These are phyloP conservation scores for Chrysoporthe cubensis DNA, from an alignment of 2,329 filamentous ascomycete genomes.

Conservation along the genomic window DNA sequence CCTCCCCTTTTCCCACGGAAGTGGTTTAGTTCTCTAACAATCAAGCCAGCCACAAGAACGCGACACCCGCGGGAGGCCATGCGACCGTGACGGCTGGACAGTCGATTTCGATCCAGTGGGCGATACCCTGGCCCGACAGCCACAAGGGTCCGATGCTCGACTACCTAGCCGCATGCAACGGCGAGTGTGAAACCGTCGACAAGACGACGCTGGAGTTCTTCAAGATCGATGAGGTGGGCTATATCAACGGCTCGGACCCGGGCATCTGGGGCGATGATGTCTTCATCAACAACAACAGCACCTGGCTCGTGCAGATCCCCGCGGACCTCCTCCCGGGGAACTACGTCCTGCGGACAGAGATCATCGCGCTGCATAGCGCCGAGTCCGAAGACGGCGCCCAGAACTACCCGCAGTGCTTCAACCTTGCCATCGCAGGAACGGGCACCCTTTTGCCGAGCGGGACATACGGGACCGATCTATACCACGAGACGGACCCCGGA, in stretches of 20 bases:
- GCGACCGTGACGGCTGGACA: slow-evolving; percentile 38
- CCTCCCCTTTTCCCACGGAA: not conserved
- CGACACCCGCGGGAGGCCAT: slow-evolving; percentile 36
- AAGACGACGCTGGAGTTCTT: slow-evolving; percentile 42
- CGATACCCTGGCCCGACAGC: slow-evolving; percentile 25
- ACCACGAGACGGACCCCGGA: slow-evolving; percentile 55
- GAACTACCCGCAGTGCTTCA: slow-evolving; percentile 56
- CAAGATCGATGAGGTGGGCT: slow-evolving; percentile 40
- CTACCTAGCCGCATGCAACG: slow-evolving; percentile 41
- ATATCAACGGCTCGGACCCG: slow-evolving; percentile 33
- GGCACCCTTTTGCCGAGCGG: slow-evolving; percentile 46
- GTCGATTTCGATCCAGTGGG: slow-evolving; percentile 32
- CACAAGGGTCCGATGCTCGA: slow-evolving; percentile 39
- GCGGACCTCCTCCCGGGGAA: slow-evolving; percentile 45
- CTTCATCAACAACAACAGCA: slow-evolving; percentile 50
- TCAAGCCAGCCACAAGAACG: slow-evolving; percentile 36
- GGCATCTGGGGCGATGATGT: slow-evolving; percentile 45
- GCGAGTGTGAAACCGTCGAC: slow-evolving; percentile 41
- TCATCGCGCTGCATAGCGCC: slow-evolving; percentile 50
- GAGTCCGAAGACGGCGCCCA: slow-evolving; percentile 45
- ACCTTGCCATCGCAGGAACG: slow-evolving; percentile 51
- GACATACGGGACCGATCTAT: slow-evolving; percentile 54
- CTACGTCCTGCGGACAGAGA: slow-evolving; percentile 52
- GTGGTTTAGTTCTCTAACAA: not conserved
- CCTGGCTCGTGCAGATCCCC: slow-evolving; percentile 48